Conservation (phyloP, 2,329 filamentous ascomycete species). For the Metarhizium robertsii region DNA sequence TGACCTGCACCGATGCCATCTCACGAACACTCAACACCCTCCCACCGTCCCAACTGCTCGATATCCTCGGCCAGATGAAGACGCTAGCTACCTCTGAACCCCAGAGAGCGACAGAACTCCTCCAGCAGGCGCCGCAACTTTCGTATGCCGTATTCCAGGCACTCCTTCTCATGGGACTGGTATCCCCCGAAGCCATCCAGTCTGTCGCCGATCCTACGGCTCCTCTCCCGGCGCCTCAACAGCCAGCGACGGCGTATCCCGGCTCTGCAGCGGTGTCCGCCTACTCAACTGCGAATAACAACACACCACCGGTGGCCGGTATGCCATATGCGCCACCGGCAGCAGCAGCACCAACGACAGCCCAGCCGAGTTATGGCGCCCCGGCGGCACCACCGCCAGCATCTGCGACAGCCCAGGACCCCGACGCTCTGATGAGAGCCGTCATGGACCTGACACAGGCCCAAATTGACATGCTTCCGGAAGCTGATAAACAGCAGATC, state of each 20-base stretch:
- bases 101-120: conserved; percentile 71
- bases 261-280: conserved; percentile 21
- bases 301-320: conserved; percentile 37
- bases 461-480: conserved; percentile 69
- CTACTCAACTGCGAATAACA: conserved; percentile 32
- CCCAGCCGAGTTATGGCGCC: conserved; percentile 25
- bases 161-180: conserved; percentile 82
- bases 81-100: conserved; percentile 75
- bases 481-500: conserved; percentile 69
- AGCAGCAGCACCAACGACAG: not conserved
- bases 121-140: conserved; percentile 83
- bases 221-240: conserved; percentile 23
- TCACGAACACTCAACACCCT: conserved; percentile 82
- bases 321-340: conserved; percentile 37
- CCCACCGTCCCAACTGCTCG: conserved; percentile 79
- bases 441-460: conserved; percentile 73
- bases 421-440: conserved; percentile 68
- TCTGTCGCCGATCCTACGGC: conserved; percentile 63
- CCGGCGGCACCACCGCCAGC: conserved; percentile 22
- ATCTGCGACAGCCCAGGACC: conserved; percentile 35
- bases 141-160: conserved; percentile 94
- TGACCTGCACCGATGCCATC: conserved; percentile 83
- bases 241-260: conserved; percentile 23
- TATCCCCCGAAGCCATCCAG: conserved; percentile 74
- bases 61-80: conserved; percentile 93